Evolutionary conservation across 1,284 basidiomycete species (phyloP), one percentile per base, ranked within the genome.

Genomic region (Cryptococcus jaspeensis): DNA sequence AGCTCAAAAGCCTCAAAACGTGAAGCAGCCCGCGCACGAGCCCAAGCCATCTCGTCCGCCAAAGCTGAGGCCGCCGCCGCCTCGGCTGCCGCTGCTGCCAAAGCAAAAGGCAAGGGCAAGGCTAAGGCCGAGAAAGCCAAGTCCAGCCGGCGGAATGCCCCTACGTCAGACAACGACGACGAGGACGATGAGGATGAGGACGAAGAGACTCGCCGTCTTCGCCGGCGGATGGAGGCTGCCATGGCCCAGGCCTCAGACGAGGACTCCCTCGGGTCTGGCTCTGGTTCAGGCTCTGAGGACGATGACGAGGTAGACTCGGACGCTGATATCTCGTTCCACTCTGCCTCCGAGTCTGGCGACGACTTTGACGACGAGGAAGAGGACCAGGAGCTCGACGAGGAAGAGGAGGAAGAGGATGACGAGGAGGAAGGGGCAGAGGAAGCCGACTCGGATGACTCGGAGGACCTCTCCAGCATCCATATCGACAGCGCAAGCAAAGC

Each of bases 181-280:
- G 22, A 56, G 38, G 39, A 60, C 43, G 48, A 53, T 49, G 61
- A 64, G 47, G 58, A 63, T 45, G 57, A 70, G 53, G 70, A 64
- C 50, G 64, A 58, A 18, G 62, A 65, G 15, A 64, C 62, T 5
- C 52, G 45, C 23, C 53, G 64, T 51, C 43, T 65, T 35, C 55
- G 55, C 48, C 55, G 48, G 32, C 46, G 64, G 37, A 67, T 65
- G 66, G 58, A 59, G 46, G 59, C 56, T 35, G 65, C 65, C n/a
- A 67, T 67, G 63, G 66, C 62, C 12, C 63, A 66, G 25, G 69
- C 63, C 13, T 56, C 52, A 7, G 62, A 63, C 13, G 52, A 57
- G 13, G 62, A 62, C 3, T 52, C 28, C 28, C 4, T 9, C 9
- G 28, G 28, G 28, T 32, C 47, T n/a, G 55, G 56, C 13, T 56